phyloP scores from a whole-genome alignment of 768 basidiomycete species.

The Melanogaster broomeanus region DNA sequence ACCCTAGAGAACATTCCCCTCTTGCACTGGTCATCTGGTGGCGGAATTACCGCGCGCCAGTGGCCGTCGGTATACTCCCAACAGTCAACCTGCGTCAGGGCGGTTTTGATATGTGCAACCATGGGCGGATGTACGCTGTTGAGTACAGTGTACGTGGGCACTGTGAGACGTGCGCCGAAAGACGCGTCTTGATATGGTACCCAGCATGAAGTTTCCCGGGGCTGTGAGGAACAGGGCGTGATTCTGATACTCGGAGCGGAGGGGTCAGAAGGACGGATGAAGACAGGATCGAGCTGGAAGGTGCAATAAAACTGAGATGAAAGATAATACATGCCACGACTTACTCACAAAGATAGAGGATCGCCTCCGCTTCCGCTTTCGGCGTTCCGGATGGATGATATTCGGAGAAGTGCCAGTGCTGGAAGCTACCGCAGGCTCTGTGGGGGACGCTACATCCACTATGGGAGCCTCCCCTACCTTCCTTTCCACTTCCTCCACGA shows the following conservation, averaged over 20 bases:
- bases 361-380: constrained; percentile 14
- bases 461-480: background rate
- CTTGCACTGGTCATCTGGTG: constrained; percentile 46
- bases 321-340: background rate
- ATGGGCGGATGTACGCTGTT: constrained; percentile 51
- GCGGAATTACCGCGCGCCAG: constrained; percentile 52
- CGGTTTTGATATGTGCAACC: constrained; percentile 22
- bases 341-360: constrained; percentile 8
- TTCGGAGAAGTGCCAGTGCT: background rate
- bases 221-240: constrained; percentile 44
- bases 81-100: constrained; percentile 31
- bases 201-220: constrained; percentile 42
- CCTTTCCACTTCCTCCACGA: constrained; percentile 7
- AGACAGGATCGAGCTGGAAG: constrained; percentile 22
- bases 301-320: background rate
- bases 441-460: background rate
- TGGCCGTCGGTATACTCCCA: constrained; percentile 57
- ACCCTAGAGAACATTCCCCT: constrained; percentile 44
- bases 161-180: constrained; percentile 50
- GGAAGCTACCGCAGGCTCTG: background rate
- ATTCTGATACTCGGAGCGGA: constrained; percentile 52
- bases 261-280: constrained; percentile 35
- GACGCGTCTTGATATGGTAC: constrained; percentile 57
- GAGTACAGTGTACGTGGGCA: constrained; percentile 48
- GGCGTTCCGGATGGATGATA: constrained; percentile 1